Evolutionary conservation across 1,284 basidiomycete genomes (phyloP).

Genomic region (Melampsora larici-populina): DNA sequence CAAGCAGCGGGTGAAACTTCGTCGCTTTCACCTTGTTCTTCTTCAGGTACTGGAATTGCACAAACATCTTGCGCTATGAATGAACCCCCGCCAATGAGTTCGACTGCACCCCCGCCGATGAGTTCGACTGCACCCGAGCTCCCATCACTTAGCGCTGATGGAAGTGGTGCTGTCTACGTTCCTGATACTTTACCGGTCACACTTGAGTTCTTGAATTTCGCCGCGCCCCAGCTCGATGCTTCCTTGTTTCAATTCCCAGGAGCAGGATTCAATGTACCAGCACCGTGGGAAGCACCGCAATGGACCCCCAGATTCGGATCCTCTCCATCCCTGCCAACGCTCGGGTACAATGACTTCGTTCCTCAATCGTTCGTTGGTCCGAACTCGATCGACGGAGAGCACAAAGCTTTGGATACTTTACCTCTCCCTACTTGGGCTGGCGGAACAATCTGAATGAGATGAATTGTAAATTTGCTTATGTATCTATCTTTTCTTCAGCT

Average conservation of each 20-base stretch:
- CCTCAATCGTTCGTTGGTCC: too few relatives aligned
- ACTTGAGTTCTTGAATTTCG: not conserved
- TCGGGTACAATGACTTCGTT: too few relatives aligned
- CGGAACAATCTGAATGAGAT: too few relatives aligned
- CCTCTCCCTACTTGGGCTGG: too few relatives aligned
- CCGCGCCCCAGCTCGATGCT: not conserved
- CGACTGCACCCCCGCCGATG: not conserved
- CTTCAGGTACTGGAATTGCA: not conserved
- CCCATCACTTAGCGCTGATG: not conserved
- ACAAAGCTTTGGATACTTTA: too few relatives aligned
- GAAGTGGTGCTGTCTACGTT: not conserved
- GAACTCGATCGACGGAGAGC: too few relatives aligned
- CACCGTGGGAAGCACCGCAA: not conserved
- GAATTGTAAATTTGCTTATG: too few relatives aligned
- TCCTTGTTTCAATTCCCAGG: not conserved
- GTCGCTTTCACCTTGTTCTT: not conserved
- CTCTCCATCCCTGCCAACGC: too few relatives aligned
- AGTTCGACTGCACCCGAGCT: not conserved
- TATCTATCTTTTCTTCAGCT: too few relatives aligned
- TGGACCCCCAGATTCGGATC: not conserved
- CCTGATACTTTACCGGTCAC: not conserved
- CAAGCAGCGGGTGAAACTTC: not conserved
- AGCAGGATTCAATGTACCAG: not conserved
- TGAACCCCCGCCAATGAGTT: not conserved
- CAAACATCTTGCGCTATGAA: not conserved